A percentile compares a stretch with the other conserved stretches of the same genome.
Conservation (phyloP, 305 asterid genomes). For the Vinca major region DNA sequence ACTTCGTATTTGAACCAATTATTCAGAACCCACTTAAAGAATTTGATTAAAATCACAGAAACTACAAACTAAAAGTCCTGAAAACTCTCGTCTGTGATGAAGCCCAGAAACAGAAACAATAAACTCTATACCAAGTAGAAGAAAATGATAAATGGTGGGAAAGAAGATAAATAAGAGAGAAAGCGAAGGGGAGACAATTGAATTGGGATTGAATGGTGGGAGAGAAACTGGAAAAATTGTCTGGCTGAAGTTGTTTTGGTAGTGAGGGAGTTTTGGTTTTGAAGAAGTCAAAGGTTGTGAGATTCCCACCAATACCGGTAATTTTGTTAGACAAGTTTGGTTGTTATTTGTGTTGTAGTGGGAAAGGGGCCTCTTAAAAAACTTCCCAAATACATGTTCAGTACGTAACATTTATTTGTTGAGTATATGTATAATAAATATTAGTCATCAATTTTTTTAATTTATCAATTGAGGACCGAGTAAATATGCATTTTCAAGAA, state of each 20-base stretch:
- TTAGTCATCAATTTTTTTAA: too few species aligned
- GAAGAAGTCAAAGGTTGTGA: slow-evolving; percentile 24
- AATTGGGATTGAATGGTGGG: slow-evolving; percentile 23
- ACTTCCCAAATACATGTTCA: too few species aligned
- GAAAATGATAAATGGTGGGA: background rate
- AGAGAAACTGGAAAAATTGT: slow-evolving; percentile 18
- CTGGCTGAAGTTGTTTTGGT: slow-evolving; percentile 13
- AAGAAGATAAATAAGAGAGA: background rate
- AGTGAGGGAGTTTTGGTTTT: background rate
- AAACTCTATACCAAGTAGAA: background rate
- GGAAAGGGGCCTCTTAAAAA: background rate
- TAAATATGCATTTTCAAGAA: too few species aligned
- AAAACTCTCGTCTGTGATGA: background rate
- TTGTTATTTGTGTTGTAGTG: background rate
- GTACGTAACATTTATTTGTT: too few species aligned
- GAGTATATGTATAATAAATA: too few species aligned
- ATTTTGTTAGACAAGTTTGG: background rate
- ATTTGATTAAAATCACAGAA: background rate
- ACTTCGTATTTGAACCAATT: too few species aligned
- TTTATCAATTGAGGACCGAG: too few species aligned
- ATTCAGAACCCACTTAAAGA: background rate
- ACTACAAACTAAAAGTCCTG: background rate
- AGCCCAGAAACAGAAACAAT: slow-evolving; percentile 6
- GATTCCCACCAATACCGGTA: slow-evolving; percentile 28
- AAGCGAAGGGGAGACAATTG: slow-evolving; percentile 7